Percentiles rank a stretch among this genome's conserved stretches.
Conservation (phyloP, 768 basidiomycete genomes). For the Imleria badia region DNA sequence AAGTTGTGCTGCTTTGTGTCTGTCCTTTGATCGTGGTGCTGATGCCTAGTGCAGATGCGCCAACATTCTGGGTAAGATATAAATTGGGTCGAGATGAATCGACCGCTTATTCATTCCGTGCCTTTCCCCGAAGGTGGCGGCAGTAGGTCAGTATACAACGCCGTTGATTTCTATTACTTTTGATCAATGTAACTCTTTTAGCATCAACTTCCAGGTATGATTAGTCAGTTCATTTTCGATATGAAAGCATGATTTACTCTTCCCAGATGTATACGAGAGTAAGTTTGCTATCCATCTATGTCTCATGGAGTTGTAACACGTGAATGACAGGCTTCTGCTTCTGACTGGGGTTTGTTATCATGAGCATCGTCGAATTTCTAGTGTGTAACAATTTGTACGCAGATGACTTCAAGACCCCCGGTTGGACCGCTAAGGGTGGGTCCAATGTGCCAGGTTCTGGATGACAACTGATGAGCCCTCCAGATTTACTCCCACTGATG, state of each 20-base stretch:
- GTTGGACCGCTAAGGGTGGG: conserved; percentile 64
- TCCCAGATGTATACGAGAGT: conserved; percentile 64
- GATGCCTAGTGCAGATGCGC: conserved; percentile 47
- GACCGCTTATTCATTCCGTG: background rate
- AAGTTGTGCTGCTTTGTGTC: conserved; percentile 23
- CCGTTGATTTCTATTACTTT: background rate
- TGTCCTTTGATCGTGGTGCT: background rate
- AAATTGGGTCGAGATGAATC: background rate
- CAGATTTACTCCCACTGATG: conserved; percentile 71
- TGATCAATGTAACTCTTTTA: conserved; percentile 22
- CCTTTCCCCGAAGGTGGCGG: conserved; percentile 43
- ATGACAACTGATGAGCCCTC: background rate
- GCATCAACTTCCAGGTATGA: conserved; percentile 64
- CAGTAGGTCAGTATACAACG: conserved; percentile 44
- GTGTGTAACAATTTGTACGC: background rate
- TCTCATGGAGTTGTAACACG: background rate
- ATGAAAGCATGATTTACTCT: background rate
- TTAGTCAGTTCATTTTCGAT: background rate
- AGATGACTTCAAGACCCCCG: conserved; percentile 74
- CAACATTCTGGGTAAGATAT: conserved; percentile 52
- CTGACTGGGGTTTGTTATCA: conserved; percentile 58
- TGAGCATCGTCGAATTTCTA: background rate
- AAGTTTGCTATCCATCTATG: background rate
- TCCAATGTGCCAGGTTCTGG: background rate
- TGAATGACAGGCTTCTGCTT: conserved; percentile 55